Evolutionary conservation across 2,329 filamentous ascomycete species (phyloP).

Genomic region (Blastomyces percursus): DNA sequence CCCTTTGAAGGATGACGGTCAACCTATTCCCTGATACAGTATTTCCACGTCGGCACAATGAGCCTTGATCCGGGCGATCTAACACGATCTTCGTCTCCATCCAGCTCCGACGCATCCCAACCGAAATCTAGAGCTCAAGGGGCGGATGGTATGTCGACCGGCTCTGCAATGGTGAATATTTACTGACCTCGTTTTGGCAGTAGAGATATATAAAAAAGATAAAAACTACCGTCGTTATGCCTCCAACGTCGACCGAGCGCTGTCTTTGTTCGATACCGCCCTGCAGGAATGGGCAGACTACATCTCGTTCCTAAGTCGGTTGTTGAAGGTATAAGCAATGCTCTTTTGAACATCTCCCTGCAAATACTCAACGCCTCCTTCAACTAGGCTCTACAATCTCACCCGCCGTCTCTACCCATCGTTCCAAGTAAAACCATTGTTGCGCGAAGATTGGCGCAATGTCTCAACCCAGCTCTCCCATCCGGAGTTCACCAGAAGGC

Average conservation of each 20-base stretch:
- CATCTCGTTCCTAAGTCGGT: slow-evolving; percentile 85
- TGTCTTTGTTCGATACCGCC: slow-evolving; percentile 82
- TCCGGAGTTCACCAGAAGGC: slow-evolving; percentile 97
- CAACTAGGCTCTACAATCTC: slow-evolving; percentile 69
- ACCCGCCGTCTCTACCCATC: slow-evolving; percentile 57
- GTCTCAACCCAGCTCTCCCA: slow-evolving; percentile 81
- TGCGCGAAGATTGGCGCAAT: slow-evolving; percentile 87
- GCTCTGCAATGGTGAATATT: not conserved
- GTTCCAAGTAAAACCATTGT: slow-evolving; percentile 76
- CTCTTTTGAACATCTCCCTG: not conserved
- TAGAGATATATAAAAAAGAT: slow-evolving; percentile 42
- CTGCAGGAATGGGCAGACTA: slow-evolving; percentile 99
- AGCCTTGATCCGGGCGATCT: slow-evolving; percentile 34
- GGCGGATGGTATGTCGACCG: slow-evolving; percentile 54
- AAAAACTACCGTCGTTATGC: slow-evolving; percentile 79
- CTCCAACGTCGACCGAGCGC: slow-evolving; percentile 70
- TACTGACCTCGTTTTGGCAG: not conserved
- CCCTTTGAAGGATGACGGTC: slow-evolving; percentile 25
- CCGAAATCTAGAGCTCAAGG: slow-evolving; percentile 68
- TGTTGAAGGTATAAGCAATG: slow-evolving; percentile 63
- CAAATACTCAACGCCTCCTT: slow-evolving; percentile 7
- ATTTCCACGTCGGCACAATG: slow-evolving; percentile 28
- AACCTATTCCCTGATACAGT: slow-evolving; percentile 15
- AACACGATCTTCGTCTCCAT: slow-evolving; percentile 51
- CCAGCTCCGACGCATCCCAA: slow-evolving; percentile 73